Evolutionary conservation across 352 stramenopile genomes (phyloP).

Genomic region (Albugo candida): DNA sequence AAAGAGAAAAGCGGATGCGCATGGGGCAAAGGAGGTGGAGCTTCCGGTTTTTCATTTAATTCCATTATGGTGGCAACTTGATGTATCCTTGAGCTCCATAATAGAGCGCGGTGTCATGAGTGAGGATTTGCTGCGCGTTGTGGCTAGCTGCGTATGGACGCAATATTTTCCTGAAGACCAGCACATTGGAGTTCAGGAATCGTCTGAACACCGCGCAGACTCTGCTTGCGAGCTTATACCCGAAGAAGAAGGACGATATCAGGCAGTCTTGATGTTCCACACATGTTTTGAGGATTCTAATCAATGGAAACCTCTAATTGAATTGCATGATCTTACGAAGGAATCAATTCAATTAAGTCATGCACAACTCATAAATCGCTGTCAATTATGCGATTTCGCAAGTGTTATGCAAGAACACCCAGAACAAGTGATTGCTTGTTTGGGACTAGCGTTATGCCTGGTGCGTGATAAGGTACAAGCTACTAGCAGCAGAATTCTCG

Average conservation of each 20-base stretch:
- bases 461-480: constrained; percentile 13
- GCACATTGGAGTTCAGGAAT: neutral
- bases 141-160: neutral
- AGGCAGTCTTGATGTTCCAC: constrained; percentile 31
- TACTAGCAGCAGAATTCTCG: constrained; percentile 20
- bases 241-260: constrained; percentile 30
- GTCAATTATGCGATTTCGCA: constrained; percentile 27
- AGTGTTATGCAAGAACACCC: constrained; percentile 29
- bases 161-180: neutral
- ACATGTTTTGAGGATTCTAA: constrained; percentile 26
- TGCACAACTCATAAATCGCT: constrained; percentile 19
- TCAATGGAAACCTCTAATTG: constrained; percentile 29
- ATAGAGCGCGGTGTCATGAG: neutral
- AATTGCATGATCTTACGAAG: constrained; percentile 32
- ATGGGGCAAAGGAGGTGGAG: neutral
- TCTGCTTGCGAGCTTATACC: constrained; percentile 12
- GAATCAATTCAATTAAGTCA: constrained; percentile 26
- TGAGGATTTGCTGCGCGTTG: neutral
- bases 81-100: neutral
- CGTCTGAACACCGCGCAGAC: too few relatives aligned
- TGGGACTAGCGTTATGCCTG: constrained; percentile 51
- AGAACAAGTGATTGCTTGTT: constrained; percentile 32
- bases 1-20: neutral
- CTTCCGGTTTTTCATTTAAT: neutral
- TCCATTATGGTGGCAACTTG: neutral